Evolutionary conservation across 139 green algal species (phyloP), one percentile per base, ranked within the genome.

Genomic region (Trebouxia sp.): DNA sequence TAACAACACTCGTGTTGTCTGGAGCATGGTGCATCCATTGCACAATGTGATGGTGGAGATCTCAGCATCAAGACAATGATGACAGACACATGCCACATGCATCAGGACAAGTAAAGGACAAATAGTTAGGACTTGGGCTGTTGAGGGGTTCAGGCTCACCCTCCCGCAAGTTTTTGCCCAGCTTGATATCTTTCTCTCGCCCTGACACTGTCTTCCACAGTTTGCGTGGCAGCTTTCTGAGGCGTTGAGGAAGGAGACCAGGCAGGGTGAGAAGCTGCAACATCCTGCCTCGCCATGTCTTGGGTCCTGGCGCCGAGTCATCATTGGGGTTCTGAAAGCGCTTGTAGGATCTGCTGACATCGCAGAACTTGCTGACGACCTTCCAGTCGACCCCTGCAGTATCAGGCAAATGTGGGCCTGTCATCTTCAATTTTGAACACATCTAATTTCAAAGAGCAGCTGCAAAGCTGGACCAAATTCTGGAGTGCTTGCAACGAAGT

Each of bases 371-470:
- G 10, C 81, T 78, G 15, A 95, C 91, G 0, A 87, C 89, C 14
- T 77, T 48, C 93, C 93, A 97, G 84, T 96, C 88, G 20, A 93
- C 91, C 0, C 91, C 92, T 79, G 85, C 22, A 32, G 58, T 3
- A 62, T 39, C 35, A 65, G 32, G 5, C 39, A 11, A 58, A 17
- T 14, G 43, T 15, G 24, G 10, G 47, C 77, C 12, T 37, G 48
- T n/a, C 48, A 58, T 58, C 48, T 37, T 28, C 14, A 26, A 12
- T 42, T 15, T n/a, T n/a, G n/a, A n/a, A n/a, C n/a, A n/a, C n/a
- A n/a, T n/a, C n/a, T n/a, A n/a, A n/a, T n/a, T n/a, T n/a, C 47
- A 53, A 6, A 53, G 14, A 53, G 47, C 3, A 10, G 3, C 47
- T 53, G 47, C 1, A 53, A n/a, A n/a, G n/a, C n/a, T n/a, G n/a